phyloP scores from a whole-genome alignment of 2,329 filamentous ascomycete genomes.

The Sphaerulina vaccinii region DNA sequence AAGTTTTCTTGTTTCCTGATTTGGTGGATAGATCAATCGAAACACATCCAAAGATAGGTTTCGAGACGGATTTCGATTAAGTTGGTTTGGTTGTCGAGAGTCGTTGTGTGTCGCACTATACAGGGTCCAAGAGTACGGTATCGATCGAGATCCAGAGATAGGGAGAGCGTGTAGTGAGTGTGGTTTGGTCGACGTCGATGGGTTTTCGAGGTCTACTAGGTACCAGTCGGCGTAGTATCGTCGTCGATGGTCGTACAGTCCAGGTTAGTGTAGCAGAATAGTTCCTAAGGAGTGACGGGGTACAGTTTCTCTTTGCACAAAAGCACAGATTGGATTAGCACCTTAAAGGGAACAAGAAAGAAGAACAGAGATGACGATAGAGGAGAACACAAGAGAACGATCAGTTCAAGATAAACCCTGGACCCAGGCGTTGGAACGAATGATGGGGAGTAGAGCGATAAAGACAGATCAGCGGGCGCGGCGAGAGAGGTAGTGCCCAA shows the following conservation, averaged over 20 bases:
- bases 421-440: constrained; percentile 28
- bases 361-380: constrained; percentile 30
- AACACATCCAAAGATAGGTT: constrained; percentile 21
- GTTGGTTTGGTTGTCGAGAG: constrained; percentile 18
- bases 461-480: constrained; percentile 32
- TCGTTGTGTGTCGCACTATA: constrained; percentile 22
- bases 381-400: constrained; percentile 26
- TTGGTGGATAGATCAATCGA: constrained; percentile 17
- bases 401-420: constrained; percentile 35
- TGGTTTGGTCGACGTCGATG: not conserved
- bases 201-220: not conserved
- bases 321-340: constrained; percentile 26
- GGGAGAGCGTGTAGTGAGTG: constrained; percentile 11
- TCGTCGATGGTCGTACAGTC: constrained; percentile 26
- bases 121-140: constrained; percentile 21
- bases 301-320: constrained; percentile 13
- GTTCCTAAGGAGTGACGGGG: constrained; percentile 30
- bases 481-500: constrained; percentile 22
- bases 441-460: constrained; percentile 28
- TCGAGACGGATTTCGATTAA: constrained; percentile 21
- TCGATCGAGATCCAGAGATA: constrained; percentile 17
- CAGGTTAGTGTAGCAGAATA: constrained; percentile 21
- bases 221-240: constrained; percentile 10
- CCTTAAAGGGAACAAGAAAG: constrained; percentile 27
- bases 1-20: constrained; percentile 10